Base-by-base conservation (phyloP, 1,139 yeast genomes). In the Zygotorulaspora mrakii region DNA sequence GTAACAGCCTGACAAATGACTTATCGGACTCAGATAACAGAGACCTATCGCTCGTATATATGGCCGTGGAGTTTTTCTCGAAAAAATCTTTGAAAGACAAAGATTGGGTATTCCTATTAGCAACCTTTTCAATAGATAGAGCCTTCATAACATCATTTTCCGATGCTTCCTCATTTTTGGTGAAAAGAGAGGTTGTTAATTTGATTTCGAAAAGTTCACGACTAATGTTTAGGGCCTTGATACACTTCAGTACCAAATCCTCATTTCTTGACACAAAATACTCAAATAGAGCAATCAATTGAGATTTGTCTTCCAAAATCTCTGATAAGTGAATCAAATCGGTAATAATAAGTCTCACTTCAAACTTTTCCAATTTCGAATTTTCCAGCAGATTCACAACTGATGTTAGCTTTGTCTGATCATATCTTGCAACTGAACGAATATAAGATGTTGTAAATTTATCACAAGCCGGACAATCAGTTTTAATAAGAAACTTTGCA, bases 151-250 rank as follows among this genome's bases (percentile, higher is more conserved):
- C 63, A 21, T 62, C 66, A 9, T 37, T 42, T 10, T 52, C 47
- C 14, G 43, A 51, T 31, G 49, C 33, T 12, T 51, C 54, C 10
- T 55, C 59, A 20, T 51, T 46, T 7, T 48, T 35, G 1, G 55
- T 44, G 21, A 64, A 59, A 42, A 82, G 66, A 1, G 87, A 78
- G 1, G 81, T 70, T 66, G 84, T 82, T 37, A 85, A 66, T 44
- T 73, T 69, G 70, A 85, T 74, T 64, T 86, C 95, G 49, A 86
- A 71, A 10, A 75, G 70, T 27, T 74, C 74, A 14, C 81, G 50
- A 23, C 69, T 65, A 31, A 77, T 50, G 17, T 66, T 62, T 17
- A 67, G 48, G 1, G 65, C 59, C 3, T 62, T 58, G 47, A 83
- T 65, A 8, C 67, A 62, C 10, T 64, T 54, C 10, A 66, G 35